phyloP scores from a whole-genome alignment of 192 early-diverging fungal genomes.

The Coemansia sp. region DNA sequence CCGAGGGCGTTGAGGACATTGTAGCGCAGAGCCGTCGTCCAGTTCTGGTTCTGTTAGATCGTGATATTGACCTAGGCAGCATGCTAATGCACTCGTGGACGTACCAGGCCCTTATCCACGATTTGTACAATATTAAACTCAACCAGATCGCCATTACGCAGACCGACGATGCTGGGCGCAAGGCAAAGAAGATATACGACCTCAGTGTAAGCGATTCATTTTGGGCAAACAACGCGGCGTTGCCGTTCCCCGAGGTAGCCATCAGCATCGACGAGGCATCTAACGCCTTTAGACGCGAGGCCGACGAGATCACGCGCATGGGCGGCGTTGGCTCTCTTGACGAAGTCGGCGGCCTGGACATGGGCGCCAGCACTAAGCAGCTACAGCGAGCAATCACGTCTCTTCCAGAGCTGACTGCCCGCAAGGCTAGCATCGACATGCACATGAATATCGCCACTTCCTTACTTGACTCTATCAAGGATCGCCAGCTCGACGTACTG shows the following conservation, averaged over 20 bases:
- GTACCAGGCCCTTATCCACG: constrained; percentile 95
- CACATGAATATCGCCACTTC: constrained; percentile 98
- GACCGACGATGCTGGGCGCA: constrained; percentile 66
- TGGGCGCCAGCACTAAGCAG: constrained; percentile 81
- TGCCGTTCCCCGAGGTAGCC: constrained; percentile 96
- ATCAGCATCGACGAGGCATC: constrained; percentile 93
- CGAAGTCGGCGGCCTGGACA: constrained; percentile 59
- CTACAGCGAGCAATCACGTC: constrained; percentile 88
- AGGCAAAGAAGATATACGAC: constrained; percentile 77
- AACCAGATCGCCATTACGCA: constrained; percentile 72
- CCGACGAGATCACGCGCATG: constrained; percentile 85
- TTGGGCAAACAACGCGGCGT: constrained; percentile 89
- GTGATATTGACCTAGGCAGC: constrained; percentile 86
- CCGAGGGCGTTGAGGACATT: constrained; percentile 54
- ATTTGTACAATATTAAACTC: constrained; percentile 89
- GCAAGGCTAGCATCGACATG: constrained; percentile 94
- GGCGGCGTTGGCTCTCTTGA: constrained; percentile 79
- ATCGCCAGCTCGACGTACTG: constrained; percentile 90
- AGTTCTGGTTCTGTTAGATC: constrained; percentile 88
- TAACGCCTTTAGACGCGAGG: constrained; percentile 93
- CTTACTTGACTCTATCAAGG: constrained; percentile 85
- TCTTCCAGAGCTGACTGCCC: constrained; percentile 93
- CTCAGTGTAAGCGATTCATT: constrained; percentile 90
- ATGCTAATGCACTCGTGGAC: constrained; percentile 99
- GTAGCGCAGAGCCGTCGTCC: constrained; percentile 63